Evolutionary conservation across 1,284 basidiomycete species (phyloP).

Genomic region (Cutaneotrichosporon curvatum): DNA sequence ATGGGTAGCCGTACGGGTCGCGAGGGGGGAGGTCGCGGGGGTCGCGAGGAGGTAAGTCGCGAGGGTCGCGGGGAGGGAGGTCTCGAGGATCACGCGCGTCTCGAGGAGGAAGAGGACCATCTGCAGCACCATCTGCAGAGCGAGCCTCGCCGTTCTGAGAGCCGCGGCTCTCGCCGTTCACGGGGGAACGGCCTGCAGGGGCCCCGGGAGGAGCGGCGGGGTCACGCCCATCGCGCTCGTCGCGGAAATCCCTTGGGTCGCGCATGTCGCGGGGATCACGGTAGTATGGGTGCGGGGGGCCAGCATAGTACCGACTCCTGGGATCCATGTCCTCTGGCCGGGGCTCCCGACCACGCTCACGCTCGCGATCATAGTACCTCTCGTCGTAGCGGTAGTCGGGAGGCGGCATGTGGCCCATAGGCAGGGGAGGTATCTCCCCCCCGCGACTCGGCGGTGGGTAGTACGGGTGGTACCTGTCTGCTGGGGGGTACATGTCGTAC

Average conservation of each 20-base stretch:
- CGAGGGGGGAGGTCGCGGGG: conserved; percentile 4
- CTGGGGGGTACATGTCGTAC: conserved; percentile 11
- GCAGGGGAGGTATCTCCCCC: neutral
- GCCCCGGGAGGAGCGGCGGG: too few relatives aligned
- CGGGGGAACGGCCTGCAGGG: too few relatives aligned
- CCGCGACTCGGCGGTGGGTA: conserved; percentile 6
- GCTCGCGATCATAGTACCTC: conserved; percentile 12
- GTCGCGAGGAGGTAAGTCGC: neutral
- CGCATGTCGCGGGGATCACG: conserved; percentile 9
- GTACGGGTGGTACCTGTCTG: conserved; percentile 10
- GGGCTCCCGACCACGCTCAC: neutral
- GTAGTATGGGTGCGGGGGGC: conserved; percentile 8
- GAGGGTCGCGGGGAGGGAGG: conserved; percentile 3
- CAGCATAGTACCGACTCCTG: conserved; percentile 4
- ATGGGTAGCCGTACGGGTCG: conserved; percentile 3
- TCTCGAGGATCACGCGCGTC: conserved; percentile 5
- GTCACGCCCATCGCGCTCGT: too few relatives aligned
- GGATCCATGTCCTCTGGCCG: neutral
- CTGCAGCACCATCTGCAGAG: too few relatives aligned
- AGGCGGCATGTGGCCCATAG: conserved; percentile 4
- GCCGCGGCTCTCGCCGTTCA: too few relatives aligned
- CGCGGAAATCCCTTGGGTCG: conserved; percentile 4
- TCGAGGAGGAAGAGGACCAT: neutral
- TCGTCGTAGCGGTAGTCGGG: conserved; percentile 16
- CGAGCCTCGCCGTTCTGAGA: too few relatives aligned